Evolutionary conservation across 169 alveolate genomes (phyloP).

Genomic region (Plasmodium ovale): DNA sequence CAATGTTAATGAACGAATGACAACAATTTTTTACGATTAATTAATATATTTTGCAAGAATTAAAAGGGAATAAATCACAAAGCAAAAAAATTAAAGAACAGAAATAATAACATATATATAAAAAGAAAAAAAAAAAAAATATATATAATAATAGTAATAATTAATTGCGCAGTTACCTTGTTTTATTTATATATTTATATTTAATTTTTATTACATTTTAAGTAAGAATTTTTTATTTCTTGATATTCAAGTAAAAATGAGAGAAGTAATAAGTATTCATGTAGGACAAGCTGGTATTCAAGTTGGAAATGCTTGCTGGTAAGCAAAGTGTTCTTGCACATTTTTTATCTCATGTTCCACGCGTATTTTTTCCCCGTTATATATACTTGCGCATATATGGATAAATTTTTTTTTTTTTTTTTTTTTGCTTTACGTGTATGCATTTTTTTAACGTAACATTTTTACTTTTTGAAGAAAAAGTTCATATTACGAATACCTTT

Average conservation of each 20-base stretch:
- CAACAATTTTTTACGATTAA: slow-evolving; percentile 25
- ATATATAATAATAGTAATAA: slow-evolving; percentile 26
- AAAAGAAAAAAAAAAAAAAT: background rate
- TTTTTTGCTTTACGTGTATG: background rate
- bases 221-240: slow-evolving; percentile 29
- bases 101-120: slow-evolving; percentile 22
- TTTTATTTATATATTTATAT: slow-evolving; percentile 22
- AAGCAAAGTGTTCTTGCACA: slow-evolving; percentile 31
- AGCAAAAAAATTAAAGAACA: slow-evolving; percentile 4
- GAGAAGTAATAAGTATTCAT: slow-evolving; percentile 95
- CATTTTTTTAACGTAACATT: no score
- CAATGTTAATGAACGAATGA: slow-evolving; percentile 13
- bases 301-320: slow-evolving; percentile 93
- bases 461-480: no score
- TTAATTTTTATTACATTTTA: slow-evolving; percentile 47
- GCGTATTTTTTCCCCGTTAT: background rate
- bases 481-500: no score
- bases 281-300: slow-evolving; percentile 99
- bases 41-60: background rate
- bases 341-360: background rate
- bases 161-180: slow-evolving; percentile 6
- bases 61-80: background rate
- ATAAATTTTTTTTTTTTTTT: background rate
- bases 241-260: slow-evolving; percentile 59
- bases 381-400: no score